Conservation (phyloP, 2,329 filamentous ascomycete species). For the Aureobasidium sp. region DNA sequence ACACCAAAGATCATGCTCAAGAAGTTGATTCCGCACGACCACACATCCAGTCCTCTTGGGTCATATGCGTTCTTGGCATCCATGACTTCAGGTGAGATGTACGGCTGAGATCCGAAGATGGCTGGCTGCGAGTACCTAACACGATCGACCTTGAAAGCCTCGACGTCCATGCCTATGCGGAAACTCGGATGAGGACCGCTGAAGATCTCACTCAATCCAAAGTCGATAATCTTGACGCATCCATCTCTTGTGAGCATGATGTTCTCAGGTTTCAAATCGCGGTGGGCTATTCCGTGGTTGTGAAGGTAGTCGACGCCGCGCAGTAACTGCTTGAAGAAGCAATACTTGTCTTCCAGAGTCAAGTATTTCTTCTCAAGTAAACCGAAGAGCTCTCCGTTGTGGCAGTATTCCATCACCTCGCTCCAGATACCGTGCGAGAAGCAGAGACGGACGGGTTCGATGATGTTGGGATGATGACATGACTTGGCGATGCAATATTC, state of each 20-base stretch:
- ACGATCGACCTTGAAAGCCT: conserved; percentile 50
- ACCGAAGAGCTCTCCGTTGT: conserved; percentile 70
- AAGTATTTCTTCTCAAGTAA: conserved; percentile 66
- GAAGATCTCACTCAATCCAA: conserved; percentile 84
- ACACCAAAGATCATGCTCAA: conserved; percentile 67
- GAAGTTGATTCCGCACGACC: conserved; percentile 79
- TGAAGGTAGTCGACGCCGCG: conserved; percentile 79
- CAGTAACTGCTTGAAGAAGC: conserved; percentile 83
- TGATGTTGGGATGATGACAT: conserved; percentile 78
- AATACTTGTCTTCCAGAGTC: conserved; percentile 60
- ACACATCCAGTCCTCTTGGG: conserved; percentile 74
- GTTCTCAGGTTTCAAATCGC: conserved; percentile 87
- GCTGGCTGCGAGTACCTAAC: conserved; percentile 68
- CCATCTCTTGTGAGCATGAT: conserved; percentile 71
- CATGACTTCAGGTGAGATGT: conserved; percentile 81
- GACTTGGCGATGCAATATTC: conserved; percentile 85
- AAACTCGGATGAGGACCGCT: conserved; percentile 73
- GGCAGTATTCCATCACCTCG: conserved; percentile 90
- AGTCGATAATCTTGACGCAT: conserved; percentile 84
- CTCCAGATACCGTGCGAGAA: conserved; percentile 69
- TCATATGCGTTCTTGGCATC: conserved; percentile 62
- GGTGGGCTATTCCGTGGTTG: conserved; percentile 76
- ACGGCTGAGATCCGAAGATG: conserved; percentile 77
- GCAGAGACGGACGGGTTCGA: conserved; percentile 71
- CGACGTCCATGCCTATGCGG: conserved; percentile 62